Evolutionary conservation across 495 filamentous ascomycete species (phyloP).

Genomic region (Aspergillus olivimuriae): DNA sequence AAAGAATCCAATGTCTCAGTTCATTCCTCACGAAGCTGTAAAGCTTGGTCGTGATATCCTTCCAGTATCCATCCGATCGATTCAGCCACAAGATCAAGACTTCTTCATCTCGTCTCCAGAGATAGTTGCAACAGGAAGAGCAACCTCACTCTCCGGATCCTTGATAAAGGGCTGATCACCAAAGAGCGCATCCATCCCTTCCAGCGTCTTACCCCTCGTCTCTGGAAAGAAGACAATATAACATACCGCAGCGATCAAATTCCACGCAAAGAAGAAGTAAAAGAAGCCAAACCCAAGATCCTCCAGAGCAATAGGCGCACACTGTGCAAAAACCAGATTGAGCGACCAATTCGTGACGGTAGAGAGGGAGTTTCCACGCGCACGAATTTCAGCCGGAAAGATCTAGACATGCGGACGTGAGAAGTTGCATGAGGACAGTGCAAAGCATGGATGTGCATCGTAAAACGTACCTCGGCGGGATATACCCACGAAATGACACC

Average conservation of each 20-base stretch:
- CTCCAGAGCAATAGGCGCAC: conserved; percentile 40
- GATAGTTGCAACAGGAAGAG: neutral
- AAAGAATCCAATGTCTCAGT: too few relatives aligned
- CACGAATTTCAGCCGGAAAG: conserved; percentile 43
- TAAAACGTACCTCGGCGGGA: conserved; percentile 34
- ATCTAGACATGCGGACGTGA: conserved; percentile 16
- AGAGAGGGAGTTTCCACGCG: conserved; percentile 40
- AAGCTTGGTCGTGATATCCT: too few relatives aligned
- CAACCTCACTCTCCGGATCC: neutral
- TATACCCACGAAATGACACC: conserved; percentile 43
- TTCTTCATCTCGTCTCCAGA: neutral
- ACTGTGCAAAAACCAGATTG: conserved; percentile 45
- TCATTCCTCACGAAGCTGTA: too few relatives aligned
- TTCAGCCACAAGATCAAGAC: too few relatives aligned
- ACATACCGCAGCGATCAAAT: conserved; percentile 30
- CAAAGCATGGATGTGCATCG: neutral
- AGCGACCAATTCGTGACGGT: conserved; percentile 45
- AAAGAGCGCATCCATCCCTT: conserved; percentile 47
- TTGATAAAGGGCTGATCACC: conserved; percentile 18
- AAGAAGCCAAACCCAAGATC: conserved; percentile 42
- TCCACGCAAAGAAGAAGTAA: conserved; percentile 41
- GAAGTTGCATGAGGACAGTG: neutral
- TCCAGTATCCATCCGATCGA: too few relatives aligned
- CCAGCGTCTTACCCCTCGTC: conserved; percentile 41
- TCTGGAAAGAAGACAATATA: conserved; percentile 41